Percentiles rank a stretch among this genome's conserved stretches.
Evolutionary conservation across 192 early-diverging fungal genomes (phyloP).

Genomic region (Linnemannia schmuckeri): DNA sequence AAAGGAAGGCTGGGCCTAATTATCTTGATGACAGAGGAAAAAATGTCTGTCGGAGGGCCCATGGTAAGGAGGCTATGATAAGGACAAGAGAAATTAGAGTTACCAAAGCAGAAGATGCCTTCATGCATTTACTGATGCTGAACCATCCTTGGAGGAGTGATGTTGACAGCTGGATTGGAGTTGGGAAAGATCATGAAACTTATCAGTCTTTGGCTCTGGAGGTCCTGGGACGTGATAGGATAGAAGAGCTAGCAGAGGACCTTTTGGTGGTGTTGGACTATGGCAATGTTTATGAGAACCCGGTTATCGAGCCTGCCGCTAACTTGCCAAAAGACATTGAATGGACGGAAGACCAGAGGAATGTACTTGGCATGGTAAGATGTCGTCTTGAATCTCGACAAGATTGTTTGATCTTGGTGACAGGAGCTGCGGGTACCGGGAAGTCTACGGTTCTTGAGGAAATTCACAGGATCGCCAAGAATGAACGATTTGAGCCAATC

Average conservation of each 20-base stretch:
- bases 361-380: conserved; percentile 4
- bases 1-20: background rate
- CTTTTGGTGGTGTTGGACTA: conserved; percentile 20
- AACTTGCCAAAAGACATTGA: background rate
- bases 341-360: conserved; percentile 21
- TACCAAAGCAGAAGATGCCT: conserved; percentile 25
- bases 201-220: conserved; percentile 24
- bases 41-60: background rate
- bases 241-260: conserved; percentile 5
- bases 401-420: conserved; percentile 23
- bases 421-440: conserved; percentile 31
- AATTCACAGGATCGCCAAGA: background rate
- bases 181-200: conserved; percentile 5
- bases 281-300: conserved; percentile 2
- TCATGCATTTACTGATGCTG: conserved; percentile 33
- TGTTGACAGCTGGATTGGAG: conserved; percentile 25
- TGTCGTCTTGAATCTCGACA: background rate
- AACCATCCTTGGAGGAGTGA: conserved; percentile 10
- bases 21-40: background rate
- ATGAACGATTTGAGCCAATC: conserved; percentile 5
- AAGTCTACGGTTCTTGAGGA: conserved; percentile 14
- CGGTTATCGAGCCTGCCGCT: background rate
- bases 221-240: conserved; percentile 10
- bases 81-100: conserved; percentile 18
- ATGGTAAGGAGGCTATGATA: conserved; percentile 1